Base-by-base conservation (phyloP, 1,139 yeast genomes). In the Geotrichum klebahnii region DNA sequence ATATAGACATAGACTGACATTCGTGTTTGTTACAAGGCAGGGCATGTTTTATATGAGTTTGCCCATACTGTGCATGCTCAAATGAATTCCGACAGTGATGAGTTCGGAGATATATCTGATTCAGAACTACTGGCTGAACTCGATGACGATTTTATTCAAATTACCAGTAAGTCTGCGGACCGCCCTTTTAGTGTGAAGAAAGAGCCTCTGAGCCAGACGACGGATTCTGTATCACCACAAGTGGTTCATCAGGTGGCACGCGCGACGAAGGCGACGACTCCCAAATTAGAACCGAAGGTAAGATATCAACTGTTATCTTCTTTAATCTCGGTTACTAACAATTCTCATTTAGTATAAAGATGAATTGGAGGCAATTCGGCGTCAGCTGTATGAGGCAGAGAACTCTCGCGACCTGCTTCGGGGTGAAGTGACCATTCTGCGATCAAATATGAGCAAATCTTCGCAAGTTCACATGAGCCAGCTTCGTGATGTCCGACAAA, bases 341-440 rank as follows among this genome's bases (percentile, higher is more conserved):
- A 8, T 6, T 10, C 29, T 6, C 22, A 10, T 10, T 14, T 9
- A 40, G 36, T 2, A 10, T 2, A 23, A 40, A 31, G 12, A 19
- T 3, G 36, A 40, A 20, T 47, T 51, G 5, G 51, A 44, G 17
- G 39, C 46, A 17, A 46, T 35, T 9, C 45, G 41, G 24, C 48
- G 49, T 26, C 42, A 57, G 34, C 56, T 56, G 44, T 51, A 54
- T 24, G 46, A 55, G 35, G 48, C 42, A 14, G 50, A 46, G 22
- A 1, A 31, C 16, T n/a, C 39, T 6, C 46, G 47, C 22, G 41
- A 38, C 46, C 54, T 51, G 29, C 51, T 40, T 36, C 42, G 42
- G 2, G 96, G 96, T 2, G 95, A 88, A 61, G 80, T 84, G 28
- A 81, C 94, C 9, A 81, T 87, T 34, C 71, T 88, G 22, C 70